Evolutionary conservation across 1,284 basidiomycete genomes (phyloP), one percentile per base, ranked within the genome.

Genomic region (Cryptococcus jaspeensis): DNA sequence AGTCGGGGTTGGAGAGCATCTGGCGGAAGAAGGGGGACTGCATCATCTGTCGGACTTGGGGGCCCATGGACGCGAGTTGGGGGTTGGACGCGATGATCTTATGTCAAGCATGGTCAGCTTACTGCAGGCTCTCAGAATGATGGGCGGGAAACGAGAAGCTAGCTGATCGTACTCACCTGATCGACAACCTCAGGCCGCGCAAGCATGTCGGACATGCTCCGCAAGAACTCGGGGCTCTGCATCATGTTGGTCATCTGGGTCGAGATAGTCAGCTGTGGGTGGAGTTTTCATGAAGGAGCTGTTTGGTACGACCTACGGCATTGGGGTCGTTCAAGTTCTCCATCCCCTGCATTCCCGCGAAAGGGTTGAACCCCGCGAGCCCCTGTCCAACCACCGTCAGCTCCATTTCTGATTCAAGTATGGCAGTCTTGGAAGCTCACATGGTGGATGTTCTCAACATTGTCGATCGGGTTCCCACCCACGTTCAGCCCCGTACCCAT

Each of bases 291-390:
- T 16, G n/a, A n/a, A n/a, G n/a, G n/a, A n/a, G n/a, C 50, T 25
- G 23, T 28, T 9, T n/a, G n/a, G 15, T 42, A 32, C n/a, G 43
- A 63, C 84, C 65, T 62, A 90, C 89, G 84, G 93, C 89, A 72
- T 95, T 94, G 1, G 91, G 92, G 70, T 93, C 92, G 65, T 88
- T 88, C 5, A 84, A 80, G 71, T 96, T 96, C 50, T 92, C 63
- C 9, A 91, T 88, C 16, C 75, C 76, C 42, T 69, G 65, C 83
- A 93, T 85, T 3, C 87, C 87, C 1, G 87, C 83, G 66, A 96
- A 95, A 0, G 92, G 92, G 69, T 95, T 94, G 71, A 92, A 81
- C 4, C 87, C 88, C 0, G 67, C 73, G 46, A 76, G 53, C 7
- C 74, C 74, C 74, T 74, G 48, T 39, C 11, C 39, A 23, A 22